These are phyloP conservation scores for Tolypocladium capitatum DNA, from an alignment of 2,329 filamentous ascomycete genomes.

Conservation along the genomic window DNA sequence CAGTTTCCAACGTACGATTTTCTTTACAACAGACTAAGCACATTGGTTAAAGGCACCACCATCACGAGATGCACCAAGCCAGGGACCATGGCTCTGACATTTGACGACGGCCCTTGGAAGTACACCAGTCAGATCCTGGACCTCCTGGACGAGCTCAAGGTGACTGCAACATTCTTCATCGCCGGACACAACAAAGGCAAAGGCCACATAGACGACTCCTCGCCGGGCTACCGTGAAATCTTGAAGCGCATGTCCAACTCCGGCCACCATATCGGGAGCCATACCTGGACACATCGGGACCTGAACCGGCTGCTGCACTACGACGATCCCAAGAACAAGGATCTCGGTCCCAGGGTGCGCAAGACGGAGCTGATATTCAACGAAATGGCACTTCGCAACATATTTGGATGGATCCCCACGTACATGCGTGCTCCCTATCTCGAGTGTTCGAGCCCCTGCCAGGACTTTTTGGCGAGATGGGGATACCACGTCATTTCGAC, in stretches of 20 bases:
- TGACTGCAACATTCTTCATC: slow-evolving; percentile 29
- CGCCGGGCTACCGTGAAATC: slow-evolving; percentile 20
- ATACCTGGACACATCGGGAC: slow-evolving; percentile 33
- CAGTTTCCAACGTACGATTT: neutral
- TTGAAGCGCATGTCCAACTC: slow-evolving; percentile 26
- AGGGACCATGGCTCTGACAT: slow-evolving; percentile 29
- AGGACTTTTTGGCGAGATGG: slow-evolving; percentile 21
- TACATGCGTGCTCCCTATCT: slow-evolving; percentile 33
- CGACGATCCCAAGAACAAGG: slow-evolving; percentile 2
- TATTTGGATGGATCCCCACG: slow-evolving; percentile 26
- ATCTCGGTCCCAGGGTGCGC: slow-evolving; percentile 5
- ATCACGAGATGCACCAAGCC: slow-evolving; percentile 22
- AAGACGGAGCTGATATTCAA: slow-evolving; percentile 28
- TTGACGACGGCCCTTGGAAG: slow-evolving; percentile 31
- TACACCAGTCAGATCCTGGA: slow-evolving; percentile 30
- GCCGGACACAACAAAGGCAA: slow-evolving; percentile 28
- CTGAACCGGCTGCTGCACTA: slow-evolving; percentile 22
- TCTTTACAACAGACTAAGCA: neutral
- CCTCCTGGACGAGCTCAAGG: slow-evolving; percentile 15
- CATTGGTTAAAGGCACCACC: slow-evolving; percentile 12
- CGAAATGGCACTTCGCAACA: slow-evolving; percentile 29
- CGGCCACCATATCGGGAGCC: slow-evolving; percentile 33
- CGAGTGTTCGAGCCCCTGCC: slow-evolving; percentile 26
- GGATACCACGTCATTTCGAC: slow-evolving; percentile 44
- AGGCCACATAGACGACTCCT: slow-evolving; percentile 24